Evolutionary conservation across 2,329 filamentous ascomycete genomes (phyloP).

Genomic region (Fusarium sp.): DNA sequence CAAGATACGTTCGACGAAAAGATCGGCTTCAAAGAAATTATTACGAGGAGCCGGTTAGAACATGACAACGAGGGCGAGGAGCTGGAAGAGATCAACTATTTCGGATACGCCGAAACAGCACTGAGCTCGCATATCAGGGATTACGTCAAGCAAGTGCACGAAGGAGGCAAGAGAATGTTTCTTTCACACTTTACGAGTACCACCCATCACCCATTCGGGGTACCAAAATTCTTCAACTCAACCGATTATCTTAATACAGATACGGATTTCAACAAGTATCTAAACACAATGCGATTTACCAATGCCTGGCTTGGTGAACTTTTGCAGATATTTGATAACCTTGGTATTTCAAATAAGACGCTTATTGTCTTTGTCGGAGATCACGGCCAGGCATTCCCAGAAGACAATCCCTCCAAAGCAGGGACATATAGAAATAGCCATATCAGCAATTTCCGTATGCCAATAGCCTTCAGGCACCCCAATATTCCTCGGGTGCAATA

Average conservation of each 20-base stretch:
- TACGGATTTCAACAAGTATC: conserved; percentile 49
- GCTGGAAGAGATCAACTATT: conserved; percentile 49
- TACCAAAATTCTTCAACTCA: conserved; percentile 35
- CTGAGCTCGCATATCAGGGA: conserved; percentile 49
- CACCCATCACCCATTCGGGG: conserved; percentile 50
- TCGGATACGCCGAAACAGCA: conserved; percentile 49
- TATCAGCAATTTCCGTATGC: conserved; percentile 50
- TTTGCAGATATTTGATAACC: conserved; percentile 48
- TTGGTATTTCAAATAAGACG: conserved; percentile 51
- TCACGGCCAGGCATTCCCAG: conserved; percentile 52
- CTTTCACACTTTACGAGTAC: conserved; percentile 54
- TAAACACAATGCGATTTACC: conserved; percentile 50
- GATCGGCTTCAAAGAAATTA: conserved; percentile 50
- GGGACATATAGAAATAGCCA: conserved; percentile 51
- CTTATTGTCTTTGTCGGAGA: conserved; percentile 52
- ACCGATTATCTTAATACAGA: conserved; percentile 32
- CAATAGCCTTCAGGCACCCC: conserved; percentile 51
- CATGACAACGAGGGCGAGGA: conserved; percentile 26
- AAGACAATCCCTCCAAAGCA: conserved; percentile 45
- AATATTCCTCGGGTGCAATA: conserved; percentile 49
- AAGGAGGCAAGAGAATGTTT: conserved; percentile 50
- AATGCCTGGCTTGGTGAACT: conserved; percentile 51
- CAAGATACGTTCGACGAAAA: conserved; percentile 49
- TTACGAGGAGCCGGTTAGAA: conserved; percentile 47
- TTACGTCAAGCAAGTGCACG: conserved; percentile 46